Percentiles rank a stretch among this genome's conserved stretches.
These are phyloP conservation scores for barley (Hordeum vulgare) DNA, from an alignment of 176 grass and related monocot species.

Conservation along the genomic window DNA sequence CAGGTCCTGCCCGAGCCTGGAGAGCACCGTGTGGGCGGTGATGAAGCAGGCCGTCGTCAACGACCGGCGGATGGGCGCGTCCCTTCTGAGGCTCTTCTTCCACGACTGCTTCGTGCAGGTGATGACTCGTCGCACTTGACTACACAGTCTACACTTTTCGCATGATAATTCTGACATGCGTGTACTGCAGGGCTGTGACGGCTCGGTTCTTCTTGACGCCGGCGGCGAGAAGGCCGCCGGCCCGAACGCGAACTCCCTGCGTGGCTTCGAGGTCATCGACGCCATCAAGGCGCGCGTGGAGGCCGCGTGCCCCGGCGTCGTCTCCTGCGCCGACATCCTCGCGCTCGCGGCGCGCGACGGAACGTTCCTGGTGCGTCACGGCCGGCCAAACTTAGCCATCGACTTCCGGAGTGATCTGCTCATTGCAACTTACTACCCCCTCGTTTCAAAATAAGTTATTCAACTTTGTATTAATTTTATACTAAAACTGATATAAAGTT, in stretches of 20 bases:
- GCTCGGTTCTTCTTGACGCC: slow-evolving; percentile 53
- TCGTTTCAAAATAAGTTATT: too few species aligned
- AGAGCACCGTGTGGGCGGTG: slow-evolving; percentile 37
- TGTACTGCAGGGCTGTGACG: slow-evolving; percentile 48
- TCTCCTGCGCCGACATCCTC: slow-evolving; percentile 82
- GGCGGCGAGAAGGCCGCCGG: slow-evolving; percentile 48
- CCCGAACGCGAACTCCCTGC: slow-evolving; percentile 49
- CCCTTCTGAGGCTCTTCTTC: slow-evolving; percentile 74
- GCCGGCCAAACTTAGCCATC: neutral
- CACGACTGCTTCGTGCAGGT: slow-evolving; percentile 76
- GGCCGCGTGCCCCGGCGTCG: slow-evolving; percentile 56
- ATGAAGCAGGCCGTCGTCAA: slow-evolving; percentile 25
- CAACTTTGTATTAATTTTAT: too few species aligned
- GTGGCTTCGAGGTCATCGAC: slow-evolving; percentile 60
- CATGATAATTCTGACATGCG: neutral
- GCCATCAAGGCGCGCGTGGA: slow-evolving; percentile 45
- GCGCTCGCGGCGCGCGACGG: slow-evolving; percentile 67
- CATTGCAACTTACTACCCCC: too few species aligned
- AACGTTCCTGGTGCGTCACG: neutral
- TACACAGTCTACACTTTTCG: neutral
- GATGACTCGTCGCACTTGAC: neutral
- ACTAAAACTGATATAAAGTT: too few species aligned
- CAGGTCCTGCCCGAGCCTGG: slow-evolving; percentile 43
- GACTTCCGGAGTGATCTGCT: neutral
- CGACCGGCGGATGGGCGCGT: slow-evolving; percentile 55